A percentile compares a stretch with the other conserved stretches of the same genome.
Evolutionary conservation across 345 rosid species (phyloP).

Genomic region (Gossypium raimondii): DNA sequence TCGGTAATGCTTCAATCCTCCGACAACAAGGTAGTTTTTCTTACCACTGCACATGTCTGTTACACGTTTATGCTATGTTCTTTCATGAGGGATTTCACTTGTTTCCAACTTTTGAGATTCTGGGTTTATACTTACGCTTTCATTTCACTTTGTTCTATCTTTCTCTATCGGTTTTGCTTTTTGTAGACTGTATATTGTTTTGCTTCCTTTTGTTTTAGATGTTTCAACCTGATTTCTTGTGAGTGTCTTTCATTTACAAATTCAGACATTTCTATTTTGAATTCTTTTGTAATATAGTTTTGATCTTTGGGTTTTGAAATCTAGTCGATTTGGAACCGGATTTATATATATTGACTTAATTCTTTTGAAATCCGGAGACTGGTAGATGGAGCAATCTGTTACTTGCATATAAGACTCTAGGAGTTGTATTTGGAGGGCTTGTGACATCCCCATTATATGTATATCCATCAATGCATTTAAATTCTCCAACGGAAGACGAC

Average conservation of each 20-base stretch:
- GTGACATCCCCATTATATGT: constrained; percentile 68
- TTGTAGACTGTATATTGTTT: background rate
- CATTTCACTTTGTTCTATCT: no score
- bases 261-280: background rate
- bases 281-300: background rate
- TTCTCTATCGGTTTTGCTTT: no score
- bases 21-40: background rate
- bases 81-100: background rate
- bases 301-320: background rate
- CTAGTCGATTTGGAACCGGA: background rate
- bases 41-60: background rate
- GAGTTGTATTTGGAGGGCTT: constrained; percentile 73
- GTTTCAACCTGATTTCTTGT: no score
- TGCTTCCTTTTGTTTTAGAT: background rate
- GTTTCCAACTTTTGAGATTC: background rate
- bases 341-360: background rate
- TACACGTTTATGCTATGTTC: background rate
- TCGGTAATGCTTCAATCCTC: background rate
- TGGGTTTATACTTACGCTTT: background rate
- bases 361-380: constrained; percentile 22
- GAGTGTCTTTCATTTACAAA: background rate
- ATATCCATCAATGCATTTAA: constrained; percentile 59
- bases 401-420: constrained; percentile 56
- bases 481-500: constrained; percentile 54
- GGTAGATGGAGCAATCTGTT: constrained; percentile 32